Evolutionary conservation across 2,329 filamentous ascomycete species (phyloP).

Genomic region (Aspergillus viridinutans): DNA sequence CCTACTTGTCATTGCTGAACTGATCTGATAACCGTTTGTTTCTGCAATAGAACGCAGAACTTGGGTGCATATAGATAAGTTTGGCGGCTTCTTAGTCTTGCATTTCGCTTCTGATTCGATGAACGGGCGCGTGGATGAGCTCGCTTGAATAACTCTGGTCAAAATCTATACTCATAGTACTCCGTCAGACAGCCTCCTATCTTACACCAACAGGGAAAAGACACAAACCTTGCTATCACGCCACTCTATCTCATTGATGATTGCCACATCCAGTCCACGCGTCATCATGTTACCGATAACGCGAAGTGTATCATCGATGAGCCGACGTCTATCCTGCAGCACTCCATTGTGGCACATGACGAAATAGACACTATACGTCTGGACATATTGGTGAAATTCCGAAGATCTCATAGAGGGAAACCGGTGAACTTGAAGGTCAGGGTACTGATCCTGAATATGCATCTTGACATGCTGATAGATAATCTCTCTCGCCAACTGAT

Average conservation of each 20-base stretch:
- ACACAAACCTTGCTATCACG: conserved; percentile 55
- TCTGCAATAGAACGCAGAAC: neutral
- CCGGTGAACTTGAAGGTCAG: conserved; percentile 26
- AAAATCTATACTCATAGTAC: neutral
- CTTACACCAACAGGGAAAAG: neutral
- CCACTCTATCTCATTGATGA: conserved; percentile 61
- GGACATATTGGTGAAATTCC: conserved; percentile 54
- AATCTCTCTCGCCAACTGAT: conserved; percentile 56
- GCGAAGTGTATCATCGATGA: neutral
- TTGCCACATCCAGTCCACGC: conserved; percentile 54
- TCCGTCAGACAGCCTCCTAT: neutral
- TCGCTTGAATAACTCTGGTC: conserved; percentile 1
- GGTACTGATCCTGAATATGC: conserved; percentile 36
- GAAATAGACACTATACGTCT: conserved; percentile 56
- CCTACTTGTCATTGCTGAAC: neutral
- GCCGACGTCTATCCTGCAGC: neutral
- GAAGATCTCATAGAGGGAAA: conserved; percentile 23
- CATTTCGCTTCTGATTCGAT: neutral
- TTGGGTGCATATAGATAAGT: neutral
- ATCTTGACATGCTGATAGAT: conserved; percentile 59
- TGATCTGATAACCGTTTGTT: neutral
- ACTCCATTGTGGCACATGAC: conserved; percentile 62
- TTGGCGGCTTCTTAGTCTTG: neutral
- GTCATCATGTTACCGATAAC: conserved; percentile 53
- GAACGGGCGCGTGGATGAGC: neutral